A percentile compares a stretch with the other conserved stretches of the same genome.
Conservation (phyloP, 805 yeast species). For the Ogataea nitratoaversa region DNA sequence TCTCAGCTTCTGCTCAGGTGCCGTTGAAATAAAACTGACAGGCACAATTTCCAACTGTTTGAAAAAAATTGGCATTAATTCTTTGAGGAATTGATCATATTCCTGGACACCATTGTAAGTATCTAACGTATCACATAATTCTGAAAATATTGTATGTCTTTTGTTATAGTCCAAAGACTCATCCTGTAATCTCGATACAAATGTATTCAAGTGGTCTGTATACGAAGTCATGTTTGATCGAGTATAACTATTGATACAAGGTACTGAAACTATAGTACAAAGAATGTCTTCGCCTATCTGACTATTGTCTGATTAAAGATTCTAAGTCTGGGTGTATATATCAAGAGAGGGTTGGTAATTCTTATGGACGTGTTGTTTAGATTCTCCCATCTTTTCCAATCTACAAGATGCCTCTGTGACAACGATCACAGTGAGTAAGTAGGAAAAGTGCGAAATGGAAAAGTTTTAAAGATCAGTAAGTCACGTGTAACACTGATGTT, state of each 20-base stretch:
- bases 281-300: too few species aligned
- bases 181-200: slow-evolving; percentile 57
- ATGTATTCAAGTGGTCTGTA: slow-evolving; percentile 53
- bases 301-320: too few species aligned
- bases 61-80: slow-evolving; percentile 66
- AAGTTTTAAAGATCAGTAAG: slow-evolving; percentile 18
- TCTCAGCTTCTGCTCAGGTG: slow-evolving; percentile 76
- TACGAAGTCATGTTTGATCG: slow-evolving; percentile 5
- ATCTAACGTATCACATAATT: slow-evolving; percentile 82
- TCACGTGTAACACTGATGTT: too few species aligned
- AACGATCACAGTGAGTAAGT: not conserved
- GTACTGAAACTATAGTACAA: too few species aligned
- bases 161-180: slow-evolving; percentile 53
- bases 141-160: slow-evolving; percentile 69
- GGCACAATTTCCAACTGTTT: slow-evolving; percentile 64
- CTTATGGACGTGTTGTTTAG: not conserved
- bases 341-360: too few species aligned
- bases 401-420: too few species aligned
- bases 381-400: too few species aligned
- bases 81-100: slow-evolving; percentile 69
- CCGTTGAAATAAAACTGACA: slow-evolving; percentile 58
- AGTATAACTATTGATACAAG: too few species aligned
- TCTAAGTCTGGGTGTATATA: too few species aligned
- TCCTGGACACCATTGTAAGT: slow-evolving; percentile 77
- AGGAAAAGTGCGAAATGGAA: slow-evolving; percentile 20